Conservation (phyloP, 2,329 filamentous ascomycete species). For the Cryphonectria parasitica region DNA sequence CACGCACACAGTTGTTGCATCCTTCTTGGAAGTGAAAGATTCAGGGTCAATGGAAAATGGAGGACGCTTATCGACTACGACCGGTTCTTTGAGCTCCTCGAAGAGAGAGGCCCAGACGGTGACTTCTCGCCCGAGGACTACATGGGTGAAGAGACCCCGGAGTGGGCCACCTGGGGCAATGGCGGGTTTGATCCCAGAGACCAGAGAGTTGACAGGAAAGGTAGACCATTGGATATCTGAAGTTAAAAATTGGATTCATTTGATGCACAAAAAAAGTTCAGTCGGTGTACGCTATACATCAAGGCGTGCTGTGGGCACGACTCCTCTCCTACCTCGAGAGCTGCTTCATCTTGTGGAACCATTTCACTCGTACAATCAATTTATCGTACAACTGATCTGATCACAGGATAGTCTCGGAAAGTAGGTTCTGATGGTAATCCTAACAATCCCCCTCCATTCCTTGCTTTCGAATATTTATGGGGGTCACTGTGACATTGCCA, state of each 20-base stretch:
- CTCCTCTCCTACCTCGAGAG: neutral
- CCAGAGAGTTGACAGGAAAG: constrained; percentile 84
- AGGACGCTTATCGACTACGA: constrained; percentile 91
- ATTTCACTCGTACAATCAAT: neutral
- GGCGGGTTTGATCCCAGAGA: constrained; percentile 94
- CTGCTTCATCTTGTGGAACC: neutral
- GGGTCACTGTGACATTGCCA: constrained; percentile 18
- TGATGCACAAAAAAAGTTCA: neutral
- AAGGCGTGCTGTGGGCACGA: neutral
- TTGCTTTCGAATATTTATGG: constrained; percentile 26
- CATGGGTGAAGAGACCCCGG: constrained; percentile 79
- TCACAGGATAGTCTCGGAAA: constrained; percentile 20
- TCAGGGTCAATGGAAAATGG: constrained; percentile 78
- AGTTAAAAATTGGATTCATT: neutral
- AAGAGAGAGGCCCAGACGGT: constrained; percentile 65
- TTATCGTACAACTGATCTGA: constrained; percentile 11
- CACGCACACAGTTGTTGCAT: constrained; percentile 95
- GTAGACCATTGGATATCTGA: constrained; percentile 61
- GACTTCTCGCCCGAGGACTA: constrained; percentile 90
- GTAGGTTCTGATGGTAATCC: constrained; percentile 21
- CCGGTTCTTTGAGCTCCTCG: constrained; percentile 82
- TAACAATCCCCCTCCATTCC: constrained; percentile 11
- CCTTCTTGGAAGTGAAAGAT: constrained; percentile 80
- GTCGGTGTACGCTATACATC: neutral
- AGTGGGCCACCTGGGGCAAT: constrained; percentile 94